Evolutionary conservation across 257 asterid species (phyloP).

Genomic region (Ilex aquifolium): DNA sequence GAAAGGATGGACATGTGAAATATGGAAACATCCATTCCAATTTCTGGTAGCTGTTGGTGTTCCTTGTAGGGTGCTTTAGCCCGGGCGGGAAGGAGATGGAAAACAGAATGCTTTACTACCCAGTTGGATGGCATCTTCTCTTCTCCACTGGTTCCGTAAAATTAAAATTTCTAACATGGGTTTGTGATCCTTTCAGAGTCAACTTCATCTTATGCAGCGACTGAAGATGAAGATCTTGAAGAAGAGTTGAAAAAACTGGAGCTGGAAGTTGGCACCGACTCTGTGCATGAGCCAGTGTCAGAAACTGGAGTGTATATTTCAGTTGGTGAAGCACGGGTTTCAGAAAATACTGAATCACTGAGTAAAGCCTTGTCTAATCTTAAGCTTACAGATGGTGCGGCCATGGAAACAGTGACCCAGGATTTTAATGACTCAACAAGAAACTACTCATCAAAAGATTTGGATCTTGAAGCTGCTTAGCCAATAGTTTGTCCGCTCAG

Average conservation of each 20-base stretch:
- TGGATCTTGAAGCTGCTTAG: constrained; percentile 39
- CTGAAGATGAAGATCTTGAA: constrained; percentile 65
- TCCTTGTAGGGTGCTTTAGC: too few species aligned
- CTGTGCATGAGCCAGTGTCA: constrained; percentile 12
- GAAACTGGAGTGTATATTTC: constrained; percentile 7
- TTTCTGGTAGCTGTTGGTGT: too few species aligned
- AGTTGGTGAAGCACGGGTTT: constrained; percentile 15
- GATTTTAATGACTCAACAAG: constrained; percentile 6
- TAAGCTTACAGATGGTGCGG: constrained; percentile 27
- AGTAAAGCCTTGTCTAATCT: constrained; percentile 49
- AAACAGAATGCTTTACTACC: too few species aligned
- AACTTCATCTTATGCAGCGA: constrained; percentile 26
- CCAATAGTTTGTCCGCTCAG: too few species aligned
- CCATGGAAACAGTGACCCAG: constrained; percentile 16
- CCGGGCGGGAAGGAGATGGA: too few species aligned
- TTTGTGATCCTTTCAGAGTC: constrained; percentile 31
- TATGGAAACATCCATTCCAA: too few species aligned
- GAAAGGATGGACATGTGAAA: too few species aligned
- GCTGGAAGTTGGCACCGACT: constrained; percentile 33
- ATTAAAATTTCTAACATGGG: constrained; percentile 4
- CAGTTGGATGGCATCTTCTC: too few species aligned
- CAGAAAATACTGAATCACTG: constrained; percentile 37
- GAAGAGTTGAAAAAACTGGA: constrained; percentile 57
- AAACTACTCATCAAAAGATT: constrained; percentile 14
- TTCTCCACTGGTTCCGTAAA: too few species aligned